phyloP scores from a whole-genome alignment of 208 protist species.

The Wallacemonas sp. region DNA sequence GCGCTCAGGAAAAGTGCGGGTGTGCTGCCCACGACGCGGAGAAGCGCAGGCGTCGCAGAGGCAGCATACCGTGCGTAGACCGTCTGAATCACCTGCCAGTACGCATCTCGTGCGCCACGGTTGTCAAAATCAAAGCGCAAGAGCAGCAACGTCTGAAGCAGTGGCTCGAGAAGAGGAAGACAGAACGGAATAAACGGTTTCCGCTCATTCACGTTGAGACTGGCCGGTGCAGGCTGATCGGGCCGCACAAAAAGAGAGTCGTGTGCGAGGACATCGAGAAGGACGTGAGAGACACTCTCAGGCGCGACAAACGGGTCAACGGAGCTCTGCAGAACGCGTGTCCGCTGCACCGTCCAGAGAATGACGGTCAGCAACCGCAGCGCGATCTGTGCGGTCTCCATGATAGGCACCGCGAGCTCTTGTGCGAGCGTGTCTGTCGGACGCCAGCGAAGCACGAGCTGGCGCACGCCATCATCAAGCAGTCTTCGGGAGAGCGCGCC shows the following conservation, averaged over 20 bases:
- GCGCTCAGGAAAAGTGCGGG: background rate
- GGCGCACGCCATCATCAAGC: conserved; percentile 31
- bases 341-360: conserved; percentile 26
- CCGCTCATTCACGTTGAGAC: conserved; percentile 4
- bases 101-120: conserved; percentile 26
- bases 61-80: conserved; percentile 39
- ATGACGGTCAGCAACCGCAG: conserved; percentile 33
- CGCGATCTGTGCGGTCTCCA: conserved; percentile 29
- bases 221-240: background rate
- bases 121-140: conserved; percentile 27
- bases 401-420: conserved; percentile 27
- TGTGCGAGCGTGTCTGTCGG: conserved; percentile 33
- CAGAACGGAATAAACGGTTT: conserved; percentile 32
- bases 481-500: conserved; percentile 21
- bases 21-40: conserved; percentile 10
- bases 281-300: conserved; percentile 5
- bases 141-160: conserved; percentile 32
- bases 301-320: conserved; percentile 30
- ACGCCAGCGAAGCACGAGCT: conserved; percentile 33
- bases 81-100: conserved; percentile 33
- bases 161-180: conserved; percentile 26
- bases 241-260: conserved; percentile 30
- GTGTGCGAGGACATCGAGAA: conserved; percentile 30
- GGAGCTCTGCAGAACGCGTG: conserved; percentile 26
- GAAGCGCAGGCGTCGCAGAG: conserved; percentile 24